Conservation (phyloP, 495 filamentous ascomycete species). For the Sporormia fimetaria region DNA sequence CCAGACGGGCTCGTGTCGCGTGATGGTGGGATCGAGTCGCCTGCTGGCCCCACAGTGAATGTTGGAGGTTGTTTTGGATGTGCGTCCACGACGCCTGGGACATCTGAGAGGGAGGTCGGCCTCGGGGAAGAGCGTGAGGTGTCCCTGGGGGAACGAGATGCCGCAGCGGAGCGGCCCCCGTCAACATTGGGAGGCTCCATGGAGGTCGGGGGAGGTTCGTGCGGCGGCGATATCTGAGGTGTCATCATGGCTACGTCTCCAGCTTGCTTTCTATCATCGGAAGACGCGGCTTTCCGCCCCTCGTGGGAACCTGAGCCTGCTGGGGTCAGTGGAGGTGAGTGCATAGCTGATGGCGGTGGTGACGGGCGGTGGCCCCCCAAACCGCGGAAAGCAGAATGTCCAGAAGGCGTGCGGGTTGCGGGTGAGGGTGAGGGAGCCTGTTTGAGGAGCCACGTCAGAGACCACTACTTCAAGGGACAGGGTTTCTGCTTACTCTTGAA, state of each 20-base stretch:
- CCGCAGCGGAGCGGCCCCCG: constrained; percentile 20
- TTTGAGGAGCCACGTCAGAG: constrained; percentile 1
- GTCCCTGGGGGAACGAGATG: constrained; percentile 31
- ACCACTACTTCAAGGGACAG: constrained; percentile 2
- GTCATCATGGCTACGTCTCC: constrained; percentile 50
- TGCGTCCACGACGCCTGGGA: constrained; percentile 31
- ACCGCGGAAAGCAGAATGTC: constrained; percentile 30
- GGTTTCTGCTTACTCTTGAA: constrained; percentile 56
- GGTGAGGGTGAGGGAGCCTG: constrained; percentile 42
- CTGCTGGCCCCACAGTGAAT: constrained; percentile 59
- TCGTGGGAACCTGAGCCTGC: constrained; percentile 51
- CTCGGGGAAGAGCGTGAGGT: constrained; percentile 29
- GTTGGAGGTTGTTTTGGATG: constrained; percentile 50
- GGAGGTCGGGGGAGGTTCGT: constrained; percentile 29
- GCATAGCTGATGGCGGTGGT: constrained; percentile 50
- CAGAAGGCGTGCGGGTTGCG: constrained; percentile 35
- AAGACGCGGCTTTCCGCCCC: constrained; percentile 7
- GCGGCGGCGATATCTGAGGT: constrained; percentile 48
- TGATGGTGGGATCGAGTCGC: constrained; percentile 56
- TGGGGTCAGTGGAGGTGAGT: constrained; percentile 84
- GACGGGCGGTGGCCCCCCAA: constrained; percentile 35
- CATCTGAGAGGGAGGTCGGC: constrained; percentile 38
- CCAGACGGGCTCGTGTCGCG: constrained; percentile 43
- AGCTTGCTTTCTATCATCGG: constrained; percentile 13
- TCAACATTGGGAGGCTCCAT: constrained; percentile 16